These are phyloP conservation scores for Trichoderma atrobrunneum DNA, from an alignment of 2,329 filamentous ascomycete genomes.

Conservation along the genomic window DNA sequence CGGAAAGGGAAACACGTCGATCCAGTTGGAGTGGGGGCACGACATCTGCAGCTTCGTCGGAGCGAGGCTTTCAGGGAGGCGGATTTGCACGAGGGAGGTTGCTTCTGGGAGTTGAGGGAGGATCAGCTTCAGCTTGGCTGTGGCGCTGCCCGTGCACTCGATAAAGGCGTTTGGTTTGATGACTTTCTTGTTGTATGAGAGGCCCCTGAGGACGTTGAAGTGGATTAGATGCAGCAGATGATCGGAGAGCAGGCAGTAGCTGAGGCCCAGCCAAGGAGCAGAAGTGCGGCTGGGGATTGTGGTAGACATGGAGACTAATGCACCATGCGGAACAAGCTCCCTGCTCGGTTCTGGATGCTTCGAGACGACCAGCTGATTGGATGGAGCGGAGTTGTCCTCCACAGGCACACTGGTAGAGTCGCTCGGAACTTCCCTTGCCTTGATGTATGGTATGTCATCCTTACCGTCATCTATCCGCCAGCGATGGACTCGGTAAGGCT, in stretches of 20 bases:
- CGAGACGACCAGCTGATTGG: not conserved
- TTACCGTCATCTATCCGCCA: conserved; percentile 1
- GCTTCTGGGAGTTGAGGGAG: not conserved
- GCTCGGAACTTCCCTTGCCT: not conserved
- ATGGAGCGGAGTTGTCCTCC: not conserved
- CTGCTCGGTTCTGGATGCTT: not conserved
- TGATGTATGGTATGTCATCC: not conserved
- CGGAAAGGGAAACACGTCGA: conserved; percentile 42
- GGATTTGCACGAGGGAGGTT: not conserved
- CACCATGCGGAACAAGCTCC: not conserved
- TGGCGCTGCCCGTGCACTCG: not conserved
- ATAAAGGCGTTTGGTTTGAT: not conserved
- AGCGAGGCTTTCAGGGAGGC: conserved; percentile 24
- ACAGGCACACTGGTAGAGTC: not conserved
- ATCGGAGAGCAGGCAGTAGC: conserved; percentile 7
- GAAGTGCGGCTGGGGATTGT: not conserved
- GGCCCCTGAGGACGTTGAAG: conserved; percentile 10
- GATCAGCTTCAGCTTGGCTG: not conserved
- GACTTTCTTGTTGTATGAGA: conserved; percentile 8
- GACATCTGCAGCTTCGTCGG: conserved; percentile 41
- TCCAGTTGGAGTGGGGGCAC: conserved; percentile 39
- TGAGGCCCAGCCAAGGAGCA: not conserved
- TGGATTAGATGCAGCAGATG: conserved; percentile 15
- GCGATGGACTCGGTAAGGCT: conserved; percentile 4
- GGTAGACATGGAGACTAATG: not conserved